A percentile compares a stretch with the other conserved stretches of the same genome.
phyloP scores from a whole-genome alignment of 1,139 yeast species.

The Magnusiomyces paraingens region DNA sequence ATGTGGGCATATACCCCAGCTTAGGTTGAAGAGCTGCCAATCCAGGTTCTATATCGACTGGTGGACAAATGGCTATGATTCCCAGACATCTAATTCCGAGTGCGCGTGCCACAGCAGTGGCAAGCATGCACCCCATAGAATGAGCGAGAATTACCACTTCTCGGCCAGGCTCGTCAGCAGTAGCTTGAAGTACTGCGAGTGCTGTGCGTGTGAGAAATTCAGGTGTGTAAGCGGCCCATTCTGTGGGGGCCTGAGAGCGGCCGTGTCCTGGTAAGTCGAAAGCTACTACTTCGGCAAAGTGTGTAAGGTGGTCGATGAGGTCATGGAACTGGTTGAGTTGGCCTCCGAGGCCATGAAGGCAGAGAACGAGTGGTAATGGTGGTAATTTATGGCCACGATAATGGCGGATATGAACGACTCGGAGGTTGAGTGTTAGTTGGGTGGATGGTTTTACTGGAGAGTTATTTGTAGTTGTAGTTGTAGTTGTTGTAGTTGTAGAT shows the following conservation, averaged over 20 bases:
- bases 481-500: no score
- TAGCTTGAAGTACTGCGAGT: slow-evolving; percentile 23
- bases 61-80: slow-evolving; percentile 43
- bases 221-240: slow-evolving; percentile 40
- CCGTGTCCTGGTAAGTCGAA: slow-evolving; percentile 78
- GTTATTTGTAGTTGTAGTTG: slow-evolving; percentile 21
- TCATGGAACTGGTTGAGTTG: slow-evolving; percentile 69
- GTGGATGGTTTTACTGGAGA: slow-evolving; percentile 17
- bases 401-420: slow-evolving; percentile 30
- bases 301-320: slow-evolving; percentile 56
- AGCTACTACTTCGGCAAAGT: slow-evolving; percentile 57
- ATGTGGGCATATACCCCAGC: slow-evolving; percentile 38
- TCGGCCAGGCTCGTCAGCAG: slow-evolving; percentile 25
- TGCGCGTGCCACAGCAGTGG: slow-evolving; percentile 43
- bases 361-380: slow-evolving; percentile 49
- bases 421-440: slow-evolving; percentile 18
- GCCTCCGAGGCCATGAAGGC: slow-evolving; percentile 74
- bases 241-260: slow-evolving; percentile 31
- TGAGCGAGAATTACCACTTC: slow-evolving; percentile 61
- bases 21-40: slow-evolving; percentile 20
- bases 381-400: slow-evolving; percentile 30
- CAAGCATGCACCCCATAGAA: slow-evolving; percentile 66
- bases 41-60: slow-evolving; percentile 38
- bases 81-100: slow-evolving; percentile 35
- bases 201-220: slow-evolving; percentile 45